Evolutionary conservation across 345 rosid genomes (phyloP), one percentile per base, ranked within the genome.

Genomic region (Passiflora organensis): DNA sequence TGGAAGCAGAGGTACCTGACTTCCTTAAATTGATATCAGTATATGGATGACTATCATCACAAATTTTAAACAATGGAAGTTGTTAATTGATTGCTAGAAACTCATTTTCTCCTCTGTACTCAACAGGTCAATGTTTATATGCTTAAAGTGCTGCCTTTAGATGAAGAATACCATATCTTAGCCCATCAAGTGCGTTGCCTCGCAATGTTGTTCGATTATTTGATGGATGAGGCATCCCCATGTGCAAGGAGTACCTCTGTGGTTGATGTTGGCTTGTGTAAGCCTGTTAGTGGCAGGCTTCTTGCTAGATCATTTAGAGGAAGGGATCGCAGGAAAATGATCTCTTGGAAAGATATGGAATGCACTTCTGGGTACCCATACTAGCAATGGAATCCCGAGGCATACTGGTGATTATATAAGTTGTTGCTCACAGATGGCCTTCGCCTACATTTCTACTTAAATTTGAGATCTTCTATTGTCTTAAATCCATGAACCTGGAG

Each of bases 281-380:
- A 81, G 73, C 99, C 95, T 53, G 82, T 81, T 6, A 66, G 58
- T 10, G 95, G 94, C 43, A 78, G 61, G 56, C 85, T 89, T 64
- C 77, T 93, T n/a, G 76, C 79, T 37, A 81, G 99, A 76, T 79
- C 94, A 56, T 82, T 76, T 34, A 77, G 99, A 64, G 97, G 97
- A 45, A 81, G 95, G 73, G 97, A 93, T 72, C 80, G 80, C 10
- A 78, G 96, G 68, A 93, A 79, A 76, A 89, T 93, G 80, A 84
- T 89, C 50, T 85, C 94, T 34, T 86, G 95, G 97, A 89, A 86
- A 72, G 89, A 75, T 63, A 67, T 62, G 72, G 87, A 75, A 44
- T 82, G 81, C 62, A 69, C 78, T 13, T 59, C 73, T 20, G 81
- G 76, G 16, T 63, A 71, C 58, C 81, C 76, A 15, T 64, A 48